phyloP scores from a whole-genome alignment of 371 early-diverging fungal species.

The Rhizopus sp. region DNA sequence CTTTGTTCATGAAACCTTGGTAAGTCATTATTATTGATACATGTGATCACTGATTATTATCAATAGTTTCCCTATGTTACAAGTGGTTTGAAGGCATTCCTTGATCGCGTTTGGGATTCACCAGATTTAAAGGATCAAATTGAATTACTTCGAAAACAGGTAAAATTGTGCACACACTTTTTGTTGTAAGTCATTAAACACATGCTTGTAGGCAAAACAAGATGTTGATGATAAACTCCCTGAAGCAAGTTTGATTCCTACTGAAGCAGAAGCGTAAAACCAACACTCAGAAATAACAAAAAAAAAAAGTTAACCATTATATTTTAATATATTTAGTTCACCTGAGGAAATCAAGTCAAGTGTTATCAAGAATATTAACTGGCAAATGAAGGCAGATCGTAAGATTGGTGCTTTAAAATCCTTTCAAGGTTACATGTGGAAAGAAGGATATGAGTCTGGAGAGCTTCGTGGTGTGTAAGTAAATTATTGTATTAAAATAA shows the following conservation, averaged over 20 bases:
- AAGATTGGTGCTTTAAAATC: conserved; percentile 88
- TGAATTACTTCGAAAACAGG: conserved; percentile 73
- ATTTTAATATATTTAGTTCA: conserved; percentile 22
- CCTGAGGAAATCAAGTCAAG: conserved; percentile 58
- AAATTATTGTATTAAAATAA: not conserved
- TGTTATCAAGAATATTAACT: conserved; percentile 68
- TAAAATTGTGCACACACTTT: conserved; percentile 20
- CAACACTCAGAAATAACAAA: not conserved
- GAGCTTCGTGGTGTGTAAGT: conserved; percentile 77
- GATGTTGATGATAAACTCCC: conserved; percentile 54
- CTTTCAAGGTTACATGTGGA: conserved; percentile 96
- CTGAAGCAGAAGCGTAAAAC: conserved; percentile 45
- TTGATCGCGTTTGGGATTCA: conserved; percentile 68
- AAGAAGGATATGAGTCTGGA: conserved; percentile 78
- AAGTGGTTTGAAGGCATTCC: conserved; percentile 60
- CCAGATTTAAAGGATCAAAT: conserved; percentile 62
- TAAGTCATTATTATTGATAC: conserved; percentile 17
- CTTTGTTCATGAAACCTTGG: conserved; percentile 89
- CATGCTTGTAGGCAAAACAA: conserved; percentile 51
- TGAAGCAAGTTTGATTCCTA: conserved; percentile 51
- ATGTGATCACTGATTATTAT: not conserved
- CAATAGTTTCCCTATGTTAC: conserved; percentile 80
- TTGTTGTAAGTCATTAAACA: not conserved
- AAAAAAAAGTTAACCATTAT: not conserved
- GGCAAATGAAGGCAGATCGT: conserved; percentile 86